phyloP scores from a whole-genome alignment of 1,139 yeast species.

The Groenewaldozyma auringiensis region DNA sequence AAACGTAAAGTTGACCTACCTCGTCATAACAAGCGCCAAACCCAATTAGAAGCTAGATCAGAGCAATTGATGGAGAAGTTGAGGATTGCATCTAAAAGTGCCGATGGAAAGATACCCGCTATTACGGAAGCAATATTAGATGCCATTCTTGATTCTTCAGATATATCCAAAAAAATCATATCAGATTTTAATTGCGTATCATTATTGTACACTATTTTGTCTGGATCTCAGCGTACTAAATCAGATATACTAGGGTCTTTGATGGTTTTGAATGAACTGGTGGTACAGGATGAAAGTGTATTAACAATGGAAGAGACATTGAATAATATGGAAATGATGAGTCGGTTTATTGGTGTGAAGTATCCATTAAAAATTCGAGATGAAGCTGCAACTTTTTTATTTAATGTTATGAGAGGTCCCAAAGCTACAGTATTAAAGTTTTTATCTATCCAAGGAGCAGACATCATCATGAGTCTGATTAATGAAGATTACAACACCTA shows the following conservation, averaged over 20 bases:
- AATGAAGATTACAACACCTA: background rate
- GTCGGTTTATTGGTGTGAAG: background rate
- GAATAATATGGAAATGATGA: background rate
- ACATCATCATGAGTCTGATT: background rate
- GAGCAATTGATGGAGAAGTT: background rate
- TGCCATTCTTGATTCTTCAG: constrained; percentile 5
- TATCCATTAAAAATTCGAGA: background rate
- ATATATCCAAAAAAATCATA: constrained; percentile 1
- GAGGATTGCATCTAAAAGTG: background rate
- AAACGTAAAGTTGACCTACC: background rate
- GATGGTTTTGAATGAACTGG: background rate
- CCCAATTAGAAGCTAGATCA: background rate
- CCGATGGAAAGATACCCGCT: background rate
- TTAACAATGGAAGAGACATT: background rate
- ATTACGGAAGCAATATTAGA: background rate
- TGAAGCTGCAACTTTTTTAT: background rate
- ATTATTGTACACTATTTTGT: background rate
- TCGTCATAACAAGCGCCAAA: background rate
- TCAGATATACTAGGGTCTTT: background rate
- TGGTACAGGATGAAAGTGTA: background rate
- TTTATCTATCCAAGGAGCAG: background rate
- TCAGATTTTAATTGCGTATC: background rate
- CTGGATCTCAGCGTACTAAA: background rate
- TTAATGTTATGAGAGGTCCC: background rate
- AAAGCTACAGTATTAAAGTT: background rate